phyloP scores from a whole-genome alignment of 73 alveolate genomes.

The Paramecium sexaurelia region DNA sequence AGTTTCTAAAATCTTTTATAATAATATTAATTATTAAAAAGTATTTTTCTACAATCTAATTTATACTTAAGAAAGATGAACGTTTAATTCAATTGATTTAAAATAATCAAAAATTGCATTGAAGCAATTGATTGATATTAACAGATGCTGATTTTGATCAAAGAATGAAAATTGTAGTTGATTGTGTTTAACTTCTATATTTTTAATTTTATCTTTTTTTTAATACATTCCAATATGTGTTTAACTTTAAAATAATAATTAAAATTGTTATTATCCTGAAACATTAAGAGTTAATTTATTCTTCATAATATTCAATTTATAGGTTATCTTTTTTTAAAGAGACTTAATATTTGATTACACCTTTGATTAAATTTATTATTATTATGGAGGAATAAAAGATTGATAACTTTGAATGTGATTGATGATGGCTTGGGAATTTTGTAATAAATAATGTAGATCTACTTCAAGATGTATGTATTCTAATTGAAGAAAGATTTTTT shows the following conservation, averaged over 20 bases:
- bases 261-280: not conserved
- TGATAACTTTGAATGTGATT: not conserved
- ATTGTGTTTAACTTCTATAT: not conserved
- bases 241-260: conserved; percentile 17
- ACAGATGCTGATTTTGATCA: not conserved
- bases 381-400: not conserved
- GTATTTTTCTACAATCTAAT: not conserved
- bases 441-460: not conserved
- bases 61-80: not conserved
- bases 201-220: not conserved
- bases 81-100: not conserved
- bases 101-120: not conserved
- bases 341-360: not conserved
- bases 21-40: not conserved
- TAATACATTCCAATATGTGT: not conserved
- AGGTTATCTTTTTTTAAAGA: not conserved
- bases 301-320: not conserved
- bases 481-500: not conserved
- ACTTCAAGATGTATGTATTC: not conserved
- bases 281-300: not conserved
- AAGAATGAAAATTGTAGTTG: not conserved
- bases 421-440: not conserved
- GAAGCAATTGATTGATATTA: not conserved
- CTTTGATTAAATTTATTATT: not conserved
- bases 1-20: not conserved